phyloP scores from a whole-genome alignment of 148 eudicot species.

The Cornus suecica region DNA sequence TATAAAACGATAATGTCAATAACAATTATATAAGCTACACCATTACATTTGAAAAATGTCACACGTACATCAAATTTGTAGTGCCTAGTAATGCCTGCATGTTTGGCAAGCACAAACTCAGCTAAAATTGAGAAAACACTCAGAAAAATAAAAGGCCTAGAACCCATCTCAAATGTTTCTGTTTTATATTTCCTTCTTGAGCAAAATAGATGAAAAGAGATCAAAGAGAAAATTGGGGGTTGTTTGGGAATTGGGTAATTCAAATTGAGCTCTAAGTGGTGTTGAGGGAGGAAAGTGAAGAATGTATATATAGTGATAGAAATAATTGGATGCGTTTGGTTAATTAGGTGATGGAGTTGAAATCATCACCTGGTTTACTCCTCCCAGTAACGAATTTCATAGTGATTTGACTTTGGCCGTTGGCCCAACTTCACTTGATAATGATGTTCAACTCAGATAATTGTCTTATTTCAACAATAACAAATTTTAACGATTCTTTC shows the following conservation, averaged over 20 bases:
- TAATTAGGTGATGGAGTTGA: constrained; percentile 8
- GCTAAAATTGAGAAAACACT: background rate
- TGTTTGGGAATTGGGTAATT: background rate
- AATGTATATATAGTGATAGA: constrained; percentile 8
- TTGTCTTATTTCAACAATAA: background rate
- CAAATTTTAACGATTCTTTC: background rate
- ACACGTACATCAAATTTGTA: constrained; percentile 33
- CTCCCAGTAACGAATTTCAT: background rate
- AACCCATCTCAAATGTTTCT: background rate
- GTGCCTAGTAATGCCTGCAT: constrained; percentile 27
- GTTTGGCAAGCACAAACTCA: constrained; percentile 13
- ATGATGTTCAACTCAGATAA: constrained; percentile 6
- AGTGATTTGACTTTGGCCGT: constrained; percentile 2
- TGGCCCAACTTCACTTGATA: constrained; percentile 13
- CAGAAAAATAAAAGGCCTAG: background rate
- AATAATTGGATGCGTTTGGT: constrained; percentile 4
- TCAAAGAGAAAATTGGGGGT: background rate
- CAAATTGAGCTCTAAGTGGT: background rate
- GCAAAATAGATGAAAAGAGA: too few relatives aligned
- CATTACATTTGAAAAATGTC: background rate
- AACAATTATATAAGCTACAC: background rate
- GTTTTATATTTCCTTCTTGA: background rate
- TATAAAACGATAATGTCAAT: background rate
- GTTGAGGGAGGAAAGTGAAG: background rate
- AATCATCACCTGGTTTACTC: background rate